Evolutionary conservation across 306 rosid genomes (phyloP).

Genomic region (cucumber (Cucumis sativus)): DNA sequence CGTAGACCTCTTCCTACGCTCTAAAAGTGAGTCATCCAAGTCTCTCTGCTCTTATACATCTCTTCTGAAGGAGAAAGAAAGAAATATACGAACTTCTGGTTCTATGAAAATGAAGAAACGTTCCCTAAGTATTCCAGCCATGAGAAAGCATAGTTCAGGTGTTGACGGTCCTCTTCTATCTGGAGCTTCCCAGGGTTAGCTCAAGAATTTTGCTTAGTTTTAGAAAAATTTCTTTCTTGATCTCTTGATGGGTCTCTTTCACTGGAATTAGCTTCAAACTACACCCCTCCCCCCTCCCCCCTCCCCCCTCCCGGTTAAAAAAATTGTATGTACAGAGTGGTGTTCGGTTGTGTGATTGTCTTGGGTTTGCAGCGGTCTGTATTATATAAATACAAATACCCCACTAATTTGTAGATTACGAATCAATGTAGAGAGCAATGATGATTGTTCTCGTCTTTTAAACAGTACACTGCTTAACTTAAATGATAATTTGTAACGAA

Average conservation of each 20-base stretch:
- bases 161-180: conserved; percentile 2
- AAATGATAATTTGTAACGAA: background rate
- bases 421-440: background rate
- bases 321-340: conserved; percentile 1
- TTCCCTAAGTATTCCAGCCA: conserved; percentile 9
- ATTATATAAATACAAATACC: background rate
- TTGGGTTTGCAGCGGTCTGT: background rate
- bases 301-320: background rate
- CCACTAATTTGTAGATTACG: background rate
- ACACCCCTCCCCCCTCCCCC: too few relatives aligned
- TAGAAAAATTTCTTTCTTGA: background rate
- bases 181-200: conserved; percentile 9
- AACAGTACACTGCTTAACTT: background rate
- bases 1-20: background rate
- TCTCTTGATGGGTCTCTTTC: background rate
- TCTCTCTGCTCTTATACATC: conserved; percentile 5
- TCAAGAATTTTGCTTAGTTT: conserved; percentile 1
- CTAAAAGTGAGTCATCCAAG: conserved; percentile 4
- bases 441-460: background rate
- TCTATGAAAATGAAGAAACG: background rate
- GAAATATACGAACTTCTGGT: background rate
- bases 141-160: conserved; percentile 1
- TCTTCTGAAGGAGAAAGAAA: conserved; percentile 4
- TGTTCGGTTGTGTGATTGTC: background rate
- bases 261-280: background rate